Base-by-base conservation (phyloP, 352 stramenopile genomes). In the Pythium folliculosum region DNA sequence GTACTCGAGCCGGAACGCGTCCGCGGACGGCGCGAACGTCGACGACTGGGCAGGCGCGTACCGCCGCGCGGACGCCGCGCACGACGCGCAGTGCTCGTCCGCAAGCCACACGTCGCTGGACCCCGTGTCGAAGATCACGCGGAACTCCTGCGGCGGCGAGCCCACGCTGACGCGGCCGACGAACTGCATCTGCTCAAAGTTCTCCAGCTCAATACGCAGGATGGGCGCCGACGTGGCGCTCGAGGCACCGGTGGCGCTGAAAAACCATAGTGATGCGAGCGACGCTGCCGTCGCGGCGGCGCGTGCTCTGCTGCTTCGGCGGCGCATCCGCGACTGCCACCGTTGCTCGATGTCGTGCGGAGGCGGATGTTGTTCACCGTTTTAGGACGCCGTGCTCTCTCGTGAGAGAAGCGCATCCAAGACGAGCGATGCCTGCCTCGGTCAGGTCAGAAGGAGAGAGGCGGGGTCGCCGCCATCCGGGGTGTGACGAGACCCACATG, bases 111-210 rank as follows among this genome's bases (percentile, higher is more conserved):
- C 73, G 61, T 91, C 83, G 61, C 77, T 89, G 1, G 82, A 91
- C 30, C 84, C 84, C 10, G 84, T 92, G 72, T 92, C 84, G 61
- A 92, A 92, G 73, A 91, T 90, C 56, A 92, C 81, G 40, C 75
- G 75, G 60, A 92, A 90, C 14, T 73, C 62, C 53, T 91, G 82
- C 13, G 81, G 76, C 27, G 84, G 84, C 30, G 84, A 78, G 45
- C 84, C 84, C 19, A 92, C 70, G 53, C 71, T 71, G 25, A 92
- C 77, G 30, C 43, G 69, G 48, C 84, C 84, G 67, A 77, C 87
- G 78, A 91, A 92, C 65, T 92, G 84, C 72, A 90, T 86, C 59
- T 91, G 79, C 61, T 90, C 78, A 49, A 75, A 88, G 60, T 92
- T 92, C 62, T 86, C 76, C 16, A 92, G 72, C 57, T 83, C 78